A percentile compares a stretch with the other conserved stretches of the same genome.
These are phyloP conservation scores for Rhodotorula diobovata DNA, from an alignment of 768 basidiomycete species.

Conservation along the genomic window DNA sequence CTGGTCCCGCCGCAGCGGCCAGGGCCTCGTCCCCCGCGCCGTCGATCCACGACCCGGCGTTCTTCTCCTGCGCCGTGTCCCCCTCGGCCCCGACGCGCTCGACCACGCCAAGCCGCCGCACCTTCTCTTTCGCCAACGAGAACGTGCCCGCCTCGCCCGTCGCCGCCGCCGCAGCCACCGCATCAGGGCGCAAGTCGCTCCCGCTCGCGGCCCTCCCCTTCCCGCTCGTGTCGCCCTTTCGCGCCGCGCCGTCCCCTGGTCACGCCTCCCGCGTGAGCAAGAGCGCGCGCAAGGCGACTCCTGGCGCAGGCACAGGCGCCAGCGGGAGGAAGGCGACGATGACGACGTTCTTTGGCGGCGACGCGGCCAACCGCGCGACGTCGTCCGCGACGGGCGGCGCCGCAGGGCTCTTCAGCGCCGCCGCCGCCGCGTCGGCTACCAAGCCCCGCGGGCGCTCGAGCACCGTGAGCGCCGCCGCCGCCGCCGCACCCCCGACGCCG, in stretches of 20 bases:
- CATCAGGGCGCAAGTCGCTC: constrained; percentile 19
- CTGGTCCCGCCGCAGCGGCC: constrained; percentile 1
- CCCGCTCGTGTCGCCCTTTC: constrained; percentile 30
- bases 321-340: background rate
- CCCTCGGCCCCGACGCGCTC: background rate
- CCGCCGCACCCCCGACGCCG: constrained; percentile 7
- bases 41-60: constrained; percentile 17
- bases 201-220: constrained; percentile 21
- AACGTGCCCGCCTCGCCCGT: background rate
- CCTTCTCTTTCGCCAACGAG: constrained; percentile 3
- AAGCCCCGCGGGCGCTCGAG: background rate
- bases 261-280: no score
- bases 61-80: constrained; percentile 18
- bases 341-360: background rate
- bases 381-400: background rate
- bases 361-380: background rate
- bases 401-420: background rate
- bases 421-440: background rate
- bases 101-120: background rate
- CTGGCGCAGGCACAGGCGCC: background rate
- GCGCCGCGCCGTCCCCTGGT: background rate
- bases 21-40: background rate
- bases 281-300: background rate
- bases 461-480: background rate
- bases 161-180: background rate